phyloP scores from a whole-genome alignment of 306 rosid genomes.

The Cicer pinnatifidum region DNA sequence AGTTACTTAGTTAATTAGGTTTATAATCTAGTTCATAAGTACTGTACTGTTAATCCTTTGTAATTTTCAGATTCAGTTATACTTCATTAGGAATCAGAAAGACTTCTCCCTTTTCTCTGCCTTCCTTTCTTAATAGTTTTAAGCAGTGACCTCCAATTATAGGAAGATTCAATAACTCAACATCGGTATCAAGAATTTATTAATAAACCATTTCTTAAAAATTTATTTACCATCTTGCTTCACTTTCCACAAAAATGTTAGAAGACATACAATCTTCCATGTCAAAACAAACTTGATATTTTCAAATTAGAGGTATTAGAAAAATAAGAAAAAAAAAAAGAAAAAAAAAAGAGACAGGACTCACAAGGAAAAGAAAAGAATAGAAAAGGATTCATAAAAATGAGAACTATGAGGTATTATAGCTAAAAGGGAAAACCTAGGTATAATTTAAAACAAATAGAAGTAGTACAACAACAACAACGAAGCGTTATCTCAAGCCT shows the following conservation, averaged over 20 bases:
- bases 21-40: neutral
- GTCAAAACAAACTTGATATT: neutral
- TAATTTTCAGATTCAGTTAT: neutral
- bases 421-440: neutral
- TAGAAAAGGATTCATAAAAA: neutral
- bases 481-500: too few relatives aligned
- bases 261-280: neutral
- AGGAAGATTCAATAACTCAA: constrained; percentile 2
- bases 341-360: too few relatives aligned
- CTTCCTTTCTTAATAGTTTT: neutral
- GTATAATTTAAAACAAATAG: neutral
- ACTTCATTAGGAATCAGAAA: neutral
- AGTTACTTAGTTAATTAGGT: neutral
- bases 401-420: neutral
- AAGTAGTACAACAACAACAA: neutral
- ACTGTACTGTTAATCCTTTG: neutral
- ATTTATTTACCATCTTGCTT: neutral
- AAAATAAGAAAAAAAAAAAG: too few relatives aligned
- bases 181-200: neutral
- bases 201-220: neutral
- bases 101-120: neutral
- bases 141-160: neutral
- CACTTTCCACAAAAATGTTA: neutral
- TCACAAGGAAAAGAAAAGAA: too few relatives aligned
- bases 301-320: too few relatives aligned